Conservation (phyloP, 441 rosid genomes). For the Lepidium campestre region DNA sequence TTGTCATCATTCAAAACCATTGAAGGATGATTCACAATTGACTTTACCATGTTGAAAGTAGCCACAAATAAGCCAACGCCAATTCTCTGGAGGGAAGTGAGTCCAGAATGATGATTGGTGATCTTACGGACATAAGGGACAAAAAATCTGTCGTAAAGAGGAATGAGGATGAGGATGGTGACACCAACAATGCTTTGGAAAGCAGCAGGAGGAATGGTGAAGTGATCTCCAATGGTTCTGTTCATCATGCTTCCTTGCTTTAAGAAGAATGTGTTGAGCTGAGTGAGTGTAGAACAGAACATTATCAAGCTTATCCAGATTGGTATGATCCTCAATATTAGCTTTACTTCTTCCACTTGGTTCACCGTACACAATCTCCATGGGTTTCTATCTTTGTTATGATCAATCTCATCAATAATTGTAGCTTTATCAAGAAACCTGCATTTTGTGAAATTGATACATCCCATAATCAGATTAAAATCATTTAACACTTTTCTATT, state of each 20-base stretch:
- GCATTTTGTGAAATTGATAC: constrained; percentile 6
- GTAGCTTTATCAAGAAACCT: constrained; percentile 77
- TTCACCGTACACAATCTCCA: constrained; percentile 72
- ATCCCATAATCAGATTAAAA: background rate
- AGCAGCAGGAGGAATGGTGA: constrained; percentile 64
- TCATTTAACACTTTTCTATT: background rate
- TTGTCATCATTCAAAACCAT: background rate
- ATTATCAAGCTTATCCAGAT: constrained; percentile 71
- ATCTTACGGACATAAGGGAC: constrained; percentile 53
- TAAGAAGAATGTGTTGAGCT: constrained; percentile 65
- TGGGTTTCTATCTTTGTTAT: constrained; percentile 38
- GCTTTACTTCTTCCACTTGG: constrained; percentile 87
- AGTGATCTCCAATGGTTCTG: constrained; percentile 49
- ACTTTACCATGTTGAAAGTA: constrained; percentile 25
- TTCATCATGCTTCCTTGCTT: constrained; percentile 77
- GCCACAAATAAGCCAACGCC: constrained; percentile 66
- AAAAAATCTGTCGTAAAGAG: constrained; percentile 55
- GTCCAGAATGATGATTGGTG: constrained; percentile 58
- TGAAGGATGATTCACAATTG: background rate
- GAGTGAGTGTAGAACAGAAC: constrained; percentile 53
- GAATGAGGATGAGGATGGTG: constrained; percentile 50
- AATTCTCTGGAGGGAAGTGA: constrained; percentile 73
- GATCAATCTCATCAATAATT: constrained; percentile 52
- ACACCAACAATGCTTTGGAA: constrained; percentile 61
- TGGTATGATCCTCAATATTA: constrained; percentile 59